Evolutionary conservation across 768 basidiomycete species (phyloP).

Genomic region (Tubosaeta sp.): DNA sequence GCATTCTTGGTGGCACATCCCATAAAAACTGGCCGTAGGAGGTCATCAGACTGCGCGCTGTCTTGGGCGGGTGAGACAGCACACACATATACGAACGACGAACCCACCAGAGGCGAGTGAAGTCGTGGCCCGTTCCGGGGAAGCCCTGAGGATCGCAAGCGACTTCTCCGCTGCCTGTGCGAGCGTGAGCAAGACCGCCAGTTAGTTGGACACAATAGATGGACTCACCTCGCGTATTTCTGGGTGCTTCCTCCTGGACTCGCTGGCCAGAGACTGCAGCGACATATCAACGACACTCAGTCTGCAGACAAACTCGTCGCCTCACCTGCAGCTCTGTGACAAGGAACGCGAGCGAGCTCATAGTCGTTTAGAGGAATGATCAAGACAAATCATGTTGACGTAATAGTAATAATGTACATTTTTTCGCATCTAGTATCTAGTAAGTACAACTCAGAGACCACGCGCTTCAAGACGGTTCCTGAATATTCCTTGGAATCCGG

Average conservation of each 20-base stretch:
- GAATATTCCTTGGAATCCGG: conserved; percentile 25
- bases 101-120: conserved; percentile 66
- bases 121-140: conserved; percentile 72
- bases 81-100: conserved; percentile 17
- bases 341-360: conserved; percentile 68
- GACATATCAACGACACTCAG: conserved; percentile 3
- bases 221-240: conserved; percentile 85
- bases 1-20: conserved; percentile 90
- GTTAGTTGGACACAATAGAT: background rate
- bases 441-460: conserved; percentile 10
- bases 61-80: conserved; percentile 38
- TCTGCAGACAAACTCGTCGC: background rate
- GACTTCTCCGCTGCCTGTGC: conserved; percentile 83
- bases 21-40: conserved; percentile 87
- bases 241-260: conserved; percentile 84
- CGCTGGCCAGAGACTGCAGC: conserved; percentile 76
- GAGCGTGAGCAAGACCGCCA: conserved; percentile 6
- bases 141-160: conserved; percentile 71
- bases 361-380: conserved; percentile 18
- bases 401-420: background rate
- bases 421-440: too few relatives aligned
- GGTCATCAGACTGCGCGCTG: conserved; percentile 73
- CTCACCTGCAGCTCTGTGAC: conserved; percentile 70
- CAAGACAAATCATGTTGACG: conserved; percentile 10
- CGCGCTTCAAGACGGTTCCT: conserved; percentile 17